Conservation (phyloP, 1,139 yeast species). For the Diutina sp. region DNA sequence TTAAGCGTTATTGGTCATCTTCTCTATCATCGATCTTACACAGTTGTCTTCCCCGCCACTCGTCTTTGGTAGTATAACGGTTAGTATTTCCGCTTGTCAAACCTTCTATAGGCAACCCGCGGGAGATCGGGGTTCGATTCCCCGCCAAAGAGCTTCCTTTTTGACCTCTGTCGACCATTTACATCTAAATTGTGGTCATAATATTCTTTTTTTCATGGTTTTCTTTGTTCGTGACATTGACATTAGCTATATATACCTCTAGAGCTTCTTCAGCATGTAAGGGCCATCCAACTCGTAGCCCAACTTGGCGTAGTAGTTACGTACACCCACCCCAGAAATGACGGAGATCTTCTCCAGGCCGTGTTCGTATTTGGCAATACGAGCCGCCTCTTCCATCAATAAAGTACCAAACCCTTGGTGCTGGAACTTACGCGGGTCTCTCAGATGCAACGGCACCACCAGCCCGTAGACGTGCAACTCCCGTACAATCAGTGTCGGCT, state of each 20-base stretch:
- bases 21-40: too few species aligned
- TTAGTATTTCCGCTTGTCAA: too few species aligned
- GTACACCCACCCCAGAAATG: conserved; percentile 94
- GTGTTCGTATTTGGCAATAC: conserved; percentile 92
- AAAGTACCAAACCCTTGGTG: conserved; percentile 98
- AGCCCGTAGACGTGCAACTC: conserved; percentile 97
- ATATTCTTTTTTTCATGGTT: too few species aligned
- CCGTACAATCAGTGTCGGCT: conserved; percentile 86
- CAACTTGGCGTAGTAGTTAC: conserved; percentile 85
- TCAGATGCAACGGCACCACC: conserved; percentile 92
- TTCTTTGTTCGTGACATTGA: neutral
- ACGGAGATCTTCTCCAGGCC: conserved; percentile 87
- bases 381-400: conserved; percentile 95
- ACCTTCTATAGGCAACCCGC: too few species aligned
- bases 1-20: too few species aligned
- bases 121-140: too few species aligned
- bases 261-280: conserved; percentile 62
- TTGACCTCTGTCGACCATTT: too few species aligned
- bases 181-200: too few species aligned
- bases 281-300: conserved; percentile 95
- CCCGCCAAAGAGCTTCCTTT: too few species aligned
- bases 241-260: neutral
- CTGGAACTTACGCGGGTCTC: conserved; percentile 96
- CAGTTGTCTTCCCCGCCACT: too few species aligned
- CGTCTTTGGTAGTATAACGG: too few species aligned